Evolutionary conservation across 2,329 filamentous ascomycete genomes (phyloP).

Genomic region (Ustulina deusta): DNA sequence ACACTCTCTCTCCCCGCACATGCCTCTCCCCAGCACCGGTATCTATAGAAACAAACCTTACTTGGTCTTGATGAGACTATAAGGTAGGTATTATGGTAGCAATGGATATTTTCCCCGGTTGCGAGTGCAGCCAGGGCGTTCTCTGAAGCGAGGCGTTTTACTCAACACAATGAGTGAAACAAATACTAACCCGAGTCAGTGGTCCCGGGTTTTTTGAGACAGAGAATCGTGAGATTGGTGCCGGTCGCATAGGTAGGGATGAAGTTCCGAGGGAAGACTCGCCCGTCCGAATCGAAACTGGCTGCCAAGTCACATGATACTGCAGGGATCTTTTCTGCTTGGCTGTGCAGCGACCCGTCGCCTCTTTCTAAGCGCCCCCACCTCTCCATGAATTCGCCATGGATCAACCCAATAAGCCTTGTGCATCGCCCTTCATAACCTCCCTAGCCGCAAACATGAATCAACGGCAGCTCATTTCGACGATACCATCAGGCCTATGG

Average conservation of each 20-base stretch:
- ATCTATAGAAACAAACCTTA: not conserved
- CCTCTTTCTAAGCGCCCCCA: slow-evolving; percentile 8
- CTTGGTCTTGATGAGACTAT: not conserved
- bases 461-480: slow-evolving; percentile 5
- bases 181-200: slow-evolving; percentile 36
- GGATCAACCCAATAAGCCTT: slow-evolving; percentile 23
- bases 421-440: slow-evolving; percentile 7
- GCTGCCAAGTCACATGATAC: slow-evolving; percentile 34
- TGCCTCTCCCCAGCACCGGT: not conserved
- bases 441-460: slow-evolving; percentile 9
- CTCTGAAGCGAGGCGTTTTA: slow-evolving; percentile 29
- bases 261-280: slow-evolving; percentile 21
- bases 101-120: not conserved
- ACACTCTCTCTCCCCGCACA: not conserved
- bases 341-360: not conserved
- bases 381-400: slow-evolving; percentile 17
- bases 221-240: slow-evolving; percentile 30
- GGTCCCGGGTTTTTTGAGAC: slow-evolving; percentile 31
- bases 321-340: slow-evolving; percentile 20
- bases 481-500: not conserved
- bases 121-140: not conserved
- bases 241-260: slow-evolving; percentile 32
- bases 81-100: not conserved
- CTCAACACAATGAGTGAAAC: slow-evolving; percentile 30
- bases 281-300: slow-evolving; percentile 23